Percentiles rank a stretch among this genome's conserved stretches.
Evolutionary conservation across 768 basidiomycete species (phyloP).

Genomic region (Cyclocybe cylindracea): DNA sequence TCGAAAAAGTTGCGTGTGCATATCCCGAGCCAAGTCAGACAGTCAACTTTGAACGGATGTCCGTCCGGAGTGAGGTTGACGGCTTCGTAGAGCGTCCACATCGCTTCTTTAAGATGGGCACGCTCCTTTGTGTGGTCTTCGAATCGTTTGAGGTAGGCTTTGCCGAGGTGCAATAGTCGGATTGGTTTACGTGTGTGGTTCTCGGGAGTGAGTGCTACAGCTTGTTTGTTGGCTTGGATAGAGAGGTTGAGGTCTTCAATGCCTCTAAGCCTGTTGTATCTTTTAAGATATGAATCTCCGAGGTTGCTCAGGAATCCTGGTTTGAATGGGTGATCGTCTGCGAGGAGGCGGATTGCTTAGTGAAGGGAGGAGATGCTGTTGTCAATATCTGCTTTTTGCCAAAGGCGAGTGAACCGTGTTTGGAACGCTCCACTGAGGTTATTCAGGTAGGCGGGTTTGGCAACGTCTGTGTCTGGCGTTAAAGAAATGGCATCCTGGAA

Average conservation of each 20-base stretch:
- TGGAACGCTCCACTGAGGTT: no score
- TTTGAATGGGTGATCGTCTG: not conserved
- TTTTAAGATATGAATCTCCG: not conserved
- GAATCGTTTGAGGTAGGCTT: not conserved
- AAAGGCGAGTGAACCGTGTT: no score
- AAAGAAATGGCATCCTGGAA: not conserved
- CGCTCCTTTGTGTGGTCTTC: not conserved
- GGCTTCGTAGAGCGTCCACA: not conserved
- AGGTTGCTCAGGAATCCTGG: not conserved
- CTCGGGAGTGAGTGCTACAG: not conserved
- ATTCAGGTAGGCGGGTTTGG: no score
- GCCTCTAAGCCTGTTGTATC: not conserved
- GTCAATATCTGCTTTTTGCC: no score
- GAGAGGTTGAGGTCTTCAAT: not conserved
- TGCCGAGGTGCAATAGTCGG: not conserved
- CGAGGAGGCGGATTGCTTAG: not conserved
- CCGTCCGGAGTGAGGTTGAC: not conserved
- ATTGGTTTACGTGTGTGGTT: not conserved
- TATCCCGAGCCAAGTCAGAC: not conserved
- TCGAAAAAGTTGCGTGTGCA: not conserved
- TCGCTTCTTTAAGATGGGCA: not conserved
- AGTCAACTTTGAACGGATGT: not conserved
- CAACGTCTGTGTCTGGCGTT: no score
- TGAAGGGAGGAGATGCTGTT: no score
- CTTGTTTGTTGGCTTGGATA: not conserved